Evolutionary conservation across 768 basidiomycete species (phyloP).

Genomic region (Asterophora parasitica): DNA sequence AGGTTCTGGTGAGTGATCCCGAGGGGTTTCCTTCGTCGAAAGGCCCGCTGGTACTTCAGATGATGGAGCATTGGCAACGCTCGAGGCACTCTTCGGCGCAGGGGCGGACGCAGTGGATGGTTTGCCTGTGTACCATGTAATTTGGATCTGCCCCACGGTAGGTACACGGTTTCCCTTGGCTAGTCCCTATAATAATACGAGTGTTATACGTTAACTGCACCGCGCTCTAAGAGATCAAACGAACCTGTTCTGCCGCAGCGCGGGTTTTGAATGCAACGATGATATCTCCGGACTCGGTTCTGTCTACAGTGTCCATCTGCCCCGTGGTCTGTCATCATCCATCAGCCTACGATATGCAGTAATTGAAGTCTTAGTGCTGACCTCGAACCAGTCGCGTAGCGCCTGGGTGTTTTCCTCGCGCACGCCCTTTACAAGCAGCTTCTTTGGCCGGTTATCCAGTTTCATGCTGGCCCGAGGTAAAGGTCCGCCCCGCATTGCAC

Average conservation of each 20-base stretch:
- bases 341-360: conserved; percentile 3
- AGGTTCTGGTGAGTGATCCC: conserved; percentile 19
- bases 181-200: conserved; percentile 45
- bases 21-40: conserved; percentile 13
- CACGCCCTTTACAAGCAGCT: conserved; percentile 69
- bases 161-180: conserved; percentile 69
- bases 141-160: conserved; percentile 56
- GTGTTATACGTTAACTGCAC: neutral
- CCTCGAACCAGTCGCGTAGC: conserved; percentile 83
- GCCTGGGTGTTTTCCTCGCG: conserved; percentile 46
- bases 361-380: conserved; percentile 23
- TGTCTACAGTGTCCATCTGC: conserved; percentile 63
- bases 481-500: conserved; percentile 55
- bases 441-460: conserved; percentile 85
- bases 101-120: conserved; percentile 14
- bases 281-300: conserved; percentile 49
- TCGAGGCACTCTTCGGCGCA: conserved; percentile 17
- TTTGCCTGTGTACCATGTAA: conserved; percentile 58
- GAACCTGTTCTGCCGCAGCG: conserved; percentile 71
- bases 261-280: conserved; percentile 70
- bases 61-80: conserved; percentile 14
- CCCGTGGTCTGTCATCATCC: conserved; percentile 48
- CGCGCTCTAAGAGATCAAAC: neutral
- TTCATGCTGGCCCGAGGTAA: conserved; percentile 74
- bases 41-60: conserved; percentile 10